Evolutionary conservation across 2,329 filamentous ascomycete species (phyloP).

Genomic region (Purpureocillium takamizusanense): DNA sequence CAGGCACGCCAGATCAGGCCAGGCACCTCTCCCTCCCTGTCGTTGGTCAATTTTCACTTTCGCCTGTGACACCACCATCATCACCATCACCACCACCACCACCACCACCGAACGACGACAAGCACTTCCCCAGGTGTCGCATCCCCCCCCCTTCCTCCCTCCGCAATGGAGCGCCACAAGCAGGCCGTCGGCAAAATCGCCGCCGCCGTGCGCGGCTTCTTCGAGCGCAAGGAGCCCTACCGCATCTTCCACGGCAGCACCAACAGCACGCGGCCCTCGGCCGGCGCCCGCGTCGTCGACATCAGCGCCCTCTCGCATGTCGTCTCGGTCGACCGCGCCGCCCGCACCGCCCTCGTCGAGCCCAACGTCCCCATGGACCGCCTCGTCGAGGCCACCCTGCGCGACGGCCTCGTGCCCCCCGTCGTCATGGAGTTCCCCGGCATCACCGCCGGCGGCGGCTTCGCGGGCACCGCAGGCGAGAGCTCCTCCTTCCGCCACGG

Average conservation of each 20-base stretch:
- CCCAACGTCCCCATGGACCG: slow-evolving; percentile 69
- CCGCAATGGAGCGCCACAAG: slow-evolving; percentile 39
- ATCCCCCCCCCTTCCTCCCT: neutral
- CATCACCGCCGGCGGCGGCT: slow-evolving; percentile 65
- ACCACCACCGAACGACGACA: too few relatives aligned
- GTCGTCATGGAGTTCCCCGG: slow-evolving; percentile 72
- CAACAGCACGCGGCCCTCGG: slow-evolving; percentile 51
- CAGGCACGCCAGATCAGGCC: too few relatives aligned
- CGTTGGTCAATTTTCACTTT: too few relatives aligned
- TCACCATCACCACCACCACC: neutral
- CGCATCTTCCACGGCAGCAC: slow-evolving; percentile 71
- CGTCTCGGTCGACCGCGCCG: slow-evolving; percentile 47
- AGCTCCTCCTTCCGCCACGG: slow-evolving; percentile 61
- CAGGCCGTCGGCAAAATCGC: slow-evolving; percentile 39
- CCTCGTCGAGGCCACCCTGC: slow-evolving; percentile 56
- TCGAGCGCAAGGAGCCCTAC: slow-evolving; percentile 46
- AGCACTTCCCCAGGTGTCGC: neutral
- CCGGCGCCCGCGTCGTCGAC: slow-evolving; percentile 38
- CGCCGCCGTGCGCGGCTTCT: slow-evolving; percentile 36
- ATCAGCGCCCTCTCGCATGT: slow-evolving; percentile 57
- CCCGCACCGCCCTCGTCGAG: slow-evolving; percentile 57
- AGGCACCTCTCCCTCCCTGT: too few relatives aligned
- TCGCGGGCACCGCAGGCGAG: slow-evolving; percentile 62
- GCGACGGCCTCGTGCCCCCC: slow-evolving; percentile 57
- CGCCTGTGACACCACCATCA: too few relatives aligned